Evolutionary conservation across 2,329 filamentous ascomycete species (phyloP).

Genomic region (Phialemoniopsis sp.): DNA sequence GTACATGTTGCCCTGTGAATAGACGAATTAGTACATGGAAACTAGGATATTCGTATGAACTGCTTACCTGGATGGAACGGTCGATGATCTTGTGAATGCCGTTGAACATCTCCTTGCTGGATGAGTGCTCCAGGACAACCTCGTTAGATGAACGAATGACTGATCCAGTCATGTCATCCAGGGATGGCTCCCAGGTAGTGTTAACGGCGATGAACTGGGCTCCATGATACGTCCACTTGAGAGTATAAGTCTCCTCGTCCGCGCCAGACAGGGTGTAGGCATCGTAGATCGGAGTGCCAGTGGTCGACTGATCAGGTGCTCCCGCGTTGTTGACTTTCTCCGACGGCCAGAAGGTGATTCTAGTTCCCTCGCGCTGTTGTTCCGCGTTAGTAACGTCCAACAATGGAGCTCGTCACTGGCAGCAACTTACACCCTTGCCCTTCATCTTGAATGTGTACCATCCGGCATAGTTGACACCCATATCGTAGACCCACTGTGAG

Average conservation of each 20-base stretch:
- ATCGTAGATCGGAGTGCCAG: constrained; percentile 7
- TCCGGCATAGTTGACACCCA: constrained; percentile 7
- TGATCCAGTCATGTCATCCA: constrained; percentile 2
- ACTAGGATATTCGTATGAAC: neutral
- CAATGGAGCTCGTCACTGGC: neutral
- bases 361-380: constrained; percentile 1
- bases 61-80: constrained; percentile 3
- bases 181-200: constrained; percentile 6
- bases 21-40: neutral
- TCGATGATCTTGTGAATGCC: constrained; percentile 8
- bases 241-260: constrained; percentile 1
- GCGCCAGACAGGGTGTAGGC: constrained; percentile 5
- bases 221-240: constrained; percentile 7
- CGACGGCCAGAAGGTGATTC: constrained; percentile 6
- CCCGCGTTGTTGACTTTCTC: constrained; percentile 3
- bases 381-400: neutral
- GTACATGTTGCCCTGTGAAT: constrained; percentile 8
- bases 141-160: constrained; percentile 8
- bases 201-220: constrained; percentile 8
- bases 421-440: constrained; percentile 3
- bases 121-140: constrained; percentile 1
- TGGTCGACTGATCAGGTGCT: constrained; percentile 2
- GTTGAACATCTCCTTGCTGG: constrained; percentile 4
- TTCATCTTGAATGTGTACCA: constrained; percentile 4
- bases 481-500: constrained; percentile 8